Percentiles rank a stretch among this genome's conserved stretches.
These are phyloP conservation scores for Apiotrichum brassicae DNA, from an alignment of 1,284 basidiomycete genomes.

Conservation along the genomic window DNA sequence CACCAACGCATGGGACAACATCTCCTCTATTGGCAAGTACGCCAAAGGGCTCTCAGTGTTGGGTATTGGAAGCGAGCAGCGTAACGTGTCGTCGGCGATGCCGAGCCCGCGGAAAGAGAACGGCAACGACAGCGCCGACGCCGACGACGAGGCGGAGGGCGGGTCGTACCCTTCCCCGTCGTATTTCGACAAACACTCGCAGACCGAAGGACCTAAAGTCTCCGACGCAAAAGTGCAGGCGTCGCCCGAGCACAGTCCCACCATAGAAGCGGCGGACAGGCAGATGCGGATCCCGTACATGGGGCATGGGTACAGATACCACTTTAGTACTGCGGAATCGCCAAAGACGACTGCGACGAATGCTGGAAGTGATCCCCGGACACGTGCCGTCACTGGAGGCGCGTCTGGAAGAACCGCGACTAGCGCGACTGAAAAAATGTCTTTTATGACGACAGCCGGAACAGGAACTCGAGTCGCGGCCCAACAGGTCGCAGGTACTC, in stretches of 20 bases:
- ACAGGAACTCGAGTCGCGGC: too few relatives aligned
- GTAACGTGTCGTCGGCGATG: not conserved
- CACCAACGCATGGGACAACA: constrained; percentile 75
- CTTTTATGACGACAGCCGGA: too few relatives aligned
- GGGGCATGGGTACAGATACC: too few relatives aligned
- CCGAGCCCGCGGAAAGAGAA: constrained; percentile 19
- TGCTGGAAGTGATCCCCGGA: too few relatives aligned
- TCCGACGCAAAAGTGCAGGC: constrained; percentile 34
- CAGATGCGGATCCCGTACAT: not conserved
- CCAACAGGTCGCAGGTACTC: too few relatives aligned
- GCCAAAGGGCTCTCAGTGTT: constrained; percentile 55
- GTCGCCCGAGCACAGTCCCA: not conserved
- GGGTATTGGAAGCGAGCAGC: constrained; percentile 11
- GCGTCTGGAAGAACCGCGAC: too few relatives aligned
- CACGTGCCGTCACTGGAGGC: too few relatives aligned
- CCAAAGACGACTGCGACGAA: too few relatives aligned
- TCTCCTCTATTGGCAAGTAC: constrained; percentile 70
- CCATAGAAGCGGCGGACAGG: not conserved
- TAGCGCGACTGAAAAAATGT: too few relatives aligned
- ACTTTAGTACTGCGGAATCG: too few relatives aligned
- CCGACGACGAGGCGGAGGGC: constrained; percentile 29
- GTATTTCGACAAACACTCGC: constrained; percentile 32
- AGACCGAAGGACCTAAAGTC: constrained; percentile 27
- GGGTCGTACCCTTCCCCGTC: constrained; percentile 6
- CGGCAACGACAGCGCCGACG: constrained; percentile 27